phyloP scores from a whole-genome alignment of 176 grass and related monocot species.

The Oryza australiensis region DNA sequence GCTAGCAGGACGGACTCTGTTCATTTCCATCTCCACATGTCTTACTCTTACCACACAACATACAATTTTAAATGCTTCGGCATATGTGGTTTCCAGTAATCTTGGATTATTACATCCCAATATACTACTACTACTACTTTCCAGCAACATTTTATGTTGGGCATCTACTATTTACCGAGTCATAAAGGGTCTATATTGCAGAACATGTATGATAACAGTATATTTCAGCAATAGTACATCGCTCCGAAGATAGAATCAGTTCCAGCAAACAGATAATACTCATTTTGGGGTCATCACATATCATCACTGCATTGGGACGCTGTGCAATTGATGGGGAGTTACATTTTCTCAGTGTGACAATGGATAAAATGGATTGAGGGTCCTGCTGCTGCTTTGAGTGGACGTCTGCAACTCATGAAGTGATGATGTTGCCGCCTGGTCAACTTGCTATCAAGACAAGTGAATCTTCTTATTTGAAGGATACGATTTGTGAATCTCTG shows the following conservation, averaged over 20 bases:
- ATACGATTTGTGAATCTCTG: neutral
- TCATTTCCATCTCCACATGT: neutral
- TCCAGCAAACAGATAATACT: neutral
- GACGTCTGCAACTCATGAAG: neutral
- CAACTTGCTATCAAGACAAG: neutral
- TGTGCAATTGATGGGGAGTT: neutral
- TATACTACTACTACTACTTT: neutral
- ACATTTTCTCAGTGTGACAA: neutral
- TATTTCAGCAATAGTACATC: neutral
- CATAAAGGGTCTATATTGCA: neutral
- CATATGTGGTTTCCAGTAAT: neutral
- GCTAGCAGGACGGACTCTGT: neutral
- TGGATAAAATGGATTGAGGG: neutral
- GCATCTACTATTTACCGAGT: neutral
- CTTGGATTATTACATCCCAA: neutral
- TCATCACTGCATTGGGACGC: no score
- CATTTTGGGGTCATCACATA: neutral
- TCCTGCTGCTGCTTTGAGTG: neutral
- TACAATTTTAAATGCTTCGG: neutral
- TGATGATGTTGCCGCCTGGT: neutral
- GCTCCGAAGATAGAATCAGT: neutral
- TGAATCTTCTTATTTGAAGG: neutral
- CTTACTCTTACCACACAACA: neutral
- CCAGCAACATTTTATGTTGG: neutral
- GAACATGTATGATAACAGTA: no score